Conservation (phyloP, 2,329 filamentous ascomycete species). For the Colletotrichum siamense region DNA sequence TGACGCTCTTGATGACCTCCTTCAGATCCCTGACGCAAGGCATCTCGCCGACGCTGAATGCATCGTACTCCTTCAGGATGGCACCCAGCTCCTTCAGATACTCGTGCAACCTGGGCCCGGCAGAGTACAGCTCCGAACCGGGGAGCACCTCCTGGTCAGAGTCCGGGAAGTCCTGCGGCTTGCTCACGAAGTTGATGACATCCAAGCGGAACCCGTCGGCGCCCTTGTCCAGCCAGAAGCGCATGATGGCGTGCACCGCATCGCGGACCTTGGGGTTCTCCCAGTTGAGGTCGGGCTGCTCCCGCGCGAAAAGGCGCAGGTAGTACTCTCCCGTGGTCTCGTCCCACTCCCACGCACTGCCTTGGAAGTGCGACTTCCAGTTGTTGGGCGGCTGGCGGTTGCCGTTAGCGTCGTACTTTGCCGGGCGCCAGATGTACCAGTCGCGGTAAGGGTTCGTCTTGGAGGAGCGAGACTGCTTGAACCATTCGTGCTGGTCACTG, state of each 20-base stretch:
- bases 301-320: constrained; percentile 71
- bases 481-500: constrained; percentile 61
- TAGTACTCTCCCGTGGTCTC: constrained; percentile 58
- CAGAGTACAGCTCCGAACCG: constrained; percentile 54
- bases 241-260: constrained; percentile 72
- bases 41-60: constrained; percentile 60
- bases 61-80: constrained; percentile 51
- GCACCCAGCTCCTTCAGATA: constrained; percentile 50
- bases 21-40: constrained; percentile 47
- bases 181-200: constrained; percentile 72
- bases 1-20: constrained; percentile 54
- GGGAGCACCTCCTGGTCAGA: constrained; percentile 36
- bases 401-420: constrained; percentile 60
- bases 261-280: constrained; percentile 69
- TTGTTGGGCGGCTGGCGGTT: constrained; percentile 67
- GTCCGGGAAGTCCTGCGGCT: constrained; percentile 62
- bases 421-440: constrained; percentile 72
- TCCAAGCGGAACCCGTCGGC: constrained; percentile 72
- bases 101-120: constrained; percentile 55
- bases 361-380: constrained; percentile 40
- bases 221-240: constrained; percentile 76
- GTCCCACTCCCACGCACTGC: constrained; percentile 55
- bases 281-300: constrained; percentile 83
- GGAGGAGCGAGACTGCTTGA: constrained; percentile 58
- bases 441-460: constrained; percentile 60